Percentiles rank a stretch among this genome's conserved stretches.
Conservation (phyloP, 768 basidiomycete genomes). For the Myochromella boudieri region DNA sequence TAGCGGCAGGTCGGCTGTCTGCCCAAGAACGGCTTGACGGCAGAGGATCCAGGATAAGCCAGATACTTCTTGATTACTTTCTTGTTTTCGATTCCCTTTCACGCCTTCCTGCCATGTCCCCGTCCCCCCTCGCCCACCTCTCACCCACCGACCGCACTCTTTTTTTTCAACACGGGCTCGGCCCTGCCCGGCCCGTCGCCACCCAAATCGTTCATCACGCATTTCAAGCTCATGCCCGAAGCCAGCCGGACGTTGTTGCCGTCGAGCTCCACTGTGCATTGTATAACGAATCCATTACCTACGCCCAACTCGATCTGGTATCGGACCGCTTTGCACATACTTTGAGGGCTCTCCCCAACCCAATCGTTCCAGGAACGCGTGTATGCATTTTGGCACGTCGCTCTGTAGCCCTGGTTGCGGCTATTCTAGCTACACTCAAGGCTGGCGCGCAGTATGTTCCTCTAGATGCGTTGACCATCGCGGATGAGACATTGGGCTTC, state of each 20-base stretch:
- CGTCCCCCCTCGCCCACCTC: conserved; percentile 14
- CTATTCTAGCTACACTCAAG: conserved; percentile 54
- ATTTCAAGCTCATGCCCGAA: conserved; percentile 45
- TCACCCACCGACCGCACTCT: conserved; percentile 38
- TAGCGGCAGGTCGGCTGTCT: no score
- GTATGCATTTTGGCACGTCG: conserved; percentile 57
- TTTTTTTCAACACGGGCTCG: conserved; percentile 47
- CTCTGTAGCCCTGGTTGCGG: conserved; percentile 51
- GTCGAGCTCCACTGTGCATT: conserved; percentile 43
- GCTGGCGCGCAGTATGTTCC: conserved; percentile 61
- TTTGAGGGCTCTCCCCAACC: conserved; percentile 34
- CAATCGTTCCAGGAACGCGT: conserved; percentile 46
- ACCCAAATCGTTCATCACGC: conserved; percentile 56
- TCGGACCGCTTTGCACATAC: conserved; percentile 45
- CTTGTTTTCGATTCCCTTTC: neutral
- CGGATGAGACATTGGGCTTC: conserved; percentile 52
- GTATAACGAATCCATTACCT: conserved; percentile 41
- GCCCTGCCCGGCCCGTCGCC: conserved; percentile 32
- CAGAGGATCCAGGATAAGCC: no score
- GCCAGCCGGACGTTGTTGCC: conserved; percentile 42
- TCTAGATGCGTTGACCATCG: conserved; percentile 55
- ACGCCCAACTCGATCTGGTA: conserved; percentile 46
- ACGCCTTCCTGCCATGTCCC: neutral
- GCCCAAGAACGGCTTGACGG: no score
- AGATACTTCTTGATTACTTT: neutral